Conservation (phyloP, 1,284 basidiomycete species). For the Irpex sp. region DNA sequence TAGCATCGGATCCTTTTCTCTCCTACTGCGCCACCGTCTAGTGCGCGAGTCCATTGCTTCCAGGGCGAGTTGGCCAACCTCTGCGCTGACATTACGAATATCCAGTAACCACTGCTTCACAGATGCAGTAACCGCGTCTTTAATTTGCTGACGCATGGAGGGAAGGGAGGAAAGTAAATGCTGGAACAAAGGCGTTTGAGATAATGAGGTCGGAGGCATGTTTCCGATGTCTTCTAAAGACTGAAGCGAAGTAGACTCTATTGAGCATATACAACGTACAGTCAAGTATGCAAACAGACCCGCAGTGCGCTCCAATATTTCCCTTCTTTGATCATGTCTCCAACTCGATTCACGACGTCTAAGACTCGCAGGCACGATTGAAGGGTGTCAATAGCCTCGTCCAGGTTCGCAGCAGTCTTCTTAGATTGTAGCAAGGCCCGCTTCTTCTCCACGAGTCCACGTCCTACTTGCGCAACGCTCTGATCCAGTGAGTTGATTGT, state of each 20-base stretch:
- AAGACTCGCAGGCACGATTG: conserved; percentile 91
- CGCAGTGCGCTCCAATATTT: conserved; percentile 96
- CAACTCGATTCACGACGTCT: conserved; percentile 93
- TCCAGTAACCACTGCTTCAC: conserved; percentile 98
- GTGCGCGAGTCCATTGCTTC: conserved; percentile 88
- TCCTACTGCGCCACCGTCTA: conserved; percentile 79
- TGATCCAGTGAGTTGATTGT: conserved; percentile 71
- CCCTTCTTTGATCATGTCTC: conserved; percentile 87
- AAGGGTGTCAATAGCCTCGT: conserved; percentile 93
- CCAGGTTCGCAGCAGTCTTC: conserved; percentile 89
- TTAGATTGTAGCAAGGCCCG: conserved; percentile 84
- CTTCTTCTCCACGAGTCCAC: conserved; percentile 89
- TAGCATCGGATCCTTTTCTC: conserved; percentile 76
- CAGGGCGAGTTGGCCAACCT: conserved; percentile 86
- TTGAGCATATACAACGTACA: conserved; percentile 16
- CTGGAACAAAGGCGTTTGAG: conserved; percentile 91
- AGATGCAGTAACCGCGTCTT: conserved; percentile 90
- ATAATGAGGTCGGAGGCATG: conserved; percentile 86
- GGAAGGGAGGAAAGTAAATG: conserved; percentile 91
- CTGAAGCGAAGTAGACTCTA: conserved; percentile 40
- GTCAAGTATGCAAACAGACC: conserved; percentile 54
- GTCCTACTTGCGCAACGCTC: conserved; percentile 76
- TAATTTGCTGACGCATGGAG: conserved; percentile 84
- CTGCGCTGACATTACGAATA: conserved; percentile 85
- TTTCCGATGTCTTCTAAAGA: conserved; percentile 92